A percentile compares a stretch with the other conserved stretches of the same genome.
Conservation (phyloP, 352 stramenopile species). For the Saprolegnia parasitica region DNA sequence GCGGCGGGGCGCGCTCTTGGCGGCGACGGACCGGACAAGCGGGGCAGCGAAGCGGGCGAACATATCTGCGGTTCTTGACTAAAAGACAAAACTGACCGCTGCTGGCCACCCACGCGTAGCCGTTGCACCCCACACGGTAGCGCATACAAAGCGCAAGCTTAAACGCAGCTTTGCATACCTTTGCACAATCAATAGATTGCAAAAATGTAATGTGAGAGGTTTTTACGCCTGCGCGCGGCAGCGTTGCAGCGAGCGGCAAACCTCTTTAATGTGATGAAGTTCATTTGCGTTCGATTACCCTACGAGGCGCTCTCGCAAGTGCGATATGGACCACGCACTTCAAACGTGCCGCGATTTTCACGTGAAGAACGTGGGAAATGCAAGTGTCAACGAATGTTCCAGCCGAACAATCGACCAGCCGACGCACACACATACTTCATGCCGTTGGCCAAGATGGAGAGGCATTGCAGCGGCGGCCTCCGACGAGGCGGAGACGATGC, state of each 20-base stretch:
- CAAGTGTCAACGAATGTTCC: background rate
- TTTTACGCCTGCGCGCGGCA: too few relatives aligned
- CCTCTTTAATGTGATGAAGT: background rate
- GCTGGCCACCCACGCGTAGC: background rate
- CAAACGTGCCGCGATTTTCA: too few relatives aligned
- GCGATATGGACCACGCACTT: too few relatives aligned
- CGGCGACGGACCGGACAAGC: conserved; percentile 61
- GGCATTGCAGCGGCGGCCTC: too few relatives aligned
- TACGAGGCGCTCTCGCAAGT: too few relatives aligned
- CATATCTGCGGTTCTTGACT: background rate
- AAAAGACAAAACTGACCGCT: conserved; percentile 17
- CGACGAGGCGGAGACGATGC: too few relatives aligned
- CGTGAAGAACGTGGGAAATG: background rate
- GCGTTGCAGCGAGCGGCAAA: background rate
- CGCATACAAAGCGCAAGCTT: background rate
- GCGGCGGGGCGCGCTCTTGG: conserved; percentile 43
- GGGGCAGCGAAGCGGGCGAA: conserved; percentile 55
- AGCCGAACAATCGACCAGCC: background rate
- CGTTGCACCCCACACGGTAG: background rate
- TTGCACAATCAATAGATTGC: background rate
- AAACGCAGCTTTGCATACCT: background rate
- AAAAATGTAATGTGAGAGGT: background rate
- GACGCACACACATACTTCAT: too few relatives aligned
- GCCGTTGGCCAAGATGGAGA: too few relatives aligned
- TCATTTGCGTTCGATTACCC: background rate